Conservation (phyloP, 371 early-diverging fungal species). For the Umbelopsis sp. region DNA sequence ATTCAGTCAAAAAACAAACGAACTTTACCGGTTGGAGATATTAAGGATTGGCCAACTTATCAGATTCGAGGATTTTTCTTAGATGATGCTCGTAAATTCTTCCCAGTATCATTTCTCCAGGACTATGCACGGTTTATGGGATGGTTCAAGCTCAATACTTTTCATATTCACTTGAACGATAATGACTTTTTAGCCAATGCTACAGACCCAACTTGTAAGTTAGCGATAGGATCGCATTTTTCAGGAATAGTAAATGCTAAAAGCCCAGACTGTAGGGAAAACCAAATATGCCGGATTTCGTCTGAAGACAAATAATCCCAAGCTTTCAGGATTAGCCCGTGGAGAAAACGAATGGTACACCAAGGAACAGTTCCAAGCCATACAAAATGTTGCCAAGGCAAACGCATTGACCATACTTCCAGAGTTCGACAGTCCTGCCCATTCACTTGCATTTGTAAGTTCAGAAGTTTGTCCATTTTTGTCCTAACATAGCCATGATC, state of each 20-base stretch:
- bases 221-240: too few relatives aligned
- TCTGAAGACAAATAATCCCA: not conserved
- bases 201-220: constrained; percentile 7
- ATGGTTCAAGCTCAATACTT: constrained; percentile 19
- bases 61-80: constrained; percentile 11
- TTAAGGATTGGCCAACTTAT: constrained; percentile 11
- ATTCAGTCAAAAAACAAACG: constrained; percentile 5
- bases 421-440: constrained; percentile 17
- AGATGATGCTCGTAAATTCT: constrained; percentile 18
- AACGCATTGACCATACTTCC: constrained; percentile 17
- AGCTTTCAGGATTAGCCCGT: constrained; percentile 15
- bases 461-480: not conserved
- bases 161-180: constrained; percentile 16
- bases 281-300: constrained; percentile 19
- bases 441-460: constrained; percentile 17
- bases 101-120: constrained; percentile 9
- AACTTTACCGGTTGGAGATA: constrained; percentile 4
- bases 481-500: not conserved
- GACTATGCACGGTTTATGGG: constrained; percentile 18
- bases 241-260: too few relatives aligned
- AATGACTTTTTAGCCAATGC: constrained; percentile 5
- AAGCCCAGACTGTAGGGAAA: not conserved
- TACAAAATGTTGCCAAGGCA: constrained; percentile 2
- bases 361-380: not conserved
- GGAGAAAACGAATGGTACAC: constrained; percentile 16